Conservation (phyloP, 2,329 filamentous ascomycete genomes). For the Paraphaeosphaeria sporulosa region DNA sequence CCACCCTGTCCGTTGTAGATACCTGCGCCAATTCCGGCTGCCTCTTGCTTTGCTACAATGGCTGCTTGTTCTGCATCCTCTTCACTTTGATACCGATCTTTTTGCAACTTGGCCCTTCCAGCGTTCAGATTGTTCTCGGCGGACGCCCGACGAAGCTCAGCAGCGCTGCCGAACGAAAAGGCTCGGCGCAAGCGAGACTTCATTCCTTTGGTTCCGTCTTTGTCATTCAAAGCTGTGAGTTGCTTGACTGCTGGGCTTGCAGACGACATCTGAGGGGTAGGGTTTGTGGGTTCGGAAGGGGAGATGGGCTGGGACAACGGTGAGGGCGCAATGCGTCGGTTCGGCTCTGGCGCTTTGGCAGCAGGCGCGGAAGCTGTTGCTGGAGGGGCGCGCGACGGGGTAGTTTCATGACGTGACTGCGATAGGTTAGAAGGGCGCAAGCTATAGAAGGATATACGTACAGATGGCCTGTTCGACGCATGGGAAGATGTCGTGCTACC, state of each 20-base stretch:
- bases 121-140: constrained; percentile 64
- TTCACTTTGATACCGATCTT: constrained; percentile 61
- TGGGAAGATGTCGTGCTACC: constrained; percentile 45
- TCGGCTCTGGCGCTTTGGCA: constrained; percentile 47
- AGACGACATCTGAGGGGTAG: constrained; percentile 20
- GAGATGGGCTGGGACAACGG: constrained; percentile 56
- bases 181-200: constrained; percentile 89
- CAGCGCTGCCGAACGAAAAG: constrained; percentile 95
- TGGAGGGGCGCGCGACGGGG: constrained; percentile 25
- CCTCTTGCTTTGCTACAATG: constrained; percentile 92
- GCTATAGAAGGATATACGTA: constrained; percentile 28
- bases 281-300: constrained; percentile 40
- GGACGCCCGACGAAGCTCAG: constrained; percentile 81
- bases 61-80: constrained; percentile 88
- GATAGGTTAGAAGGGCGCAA: constrained; percentile 3
- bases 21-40: constrained; percentile 85
- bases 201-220: constrained; percentile 77
- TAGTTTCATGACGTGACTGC: constrained; percentile 36
- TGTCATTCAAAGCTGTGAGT: constrained; percentile 85
- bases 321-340: constrained; percentile 55
- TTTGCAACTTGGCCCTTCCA: constrained; percentile 64
- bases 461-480: constrained; percentile 43
- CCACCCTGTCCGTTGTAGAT: constrained; percentile 90
- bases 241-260: constrained; percentile 81
- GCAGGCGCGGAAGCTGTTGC: constrained; percentile 22